These are phyloP conservation scores for Pseudocercospora cruenta DNA, from an alignment of 2,329 filamentous ascomycete species.

Conservation along the genomic window DNA sequence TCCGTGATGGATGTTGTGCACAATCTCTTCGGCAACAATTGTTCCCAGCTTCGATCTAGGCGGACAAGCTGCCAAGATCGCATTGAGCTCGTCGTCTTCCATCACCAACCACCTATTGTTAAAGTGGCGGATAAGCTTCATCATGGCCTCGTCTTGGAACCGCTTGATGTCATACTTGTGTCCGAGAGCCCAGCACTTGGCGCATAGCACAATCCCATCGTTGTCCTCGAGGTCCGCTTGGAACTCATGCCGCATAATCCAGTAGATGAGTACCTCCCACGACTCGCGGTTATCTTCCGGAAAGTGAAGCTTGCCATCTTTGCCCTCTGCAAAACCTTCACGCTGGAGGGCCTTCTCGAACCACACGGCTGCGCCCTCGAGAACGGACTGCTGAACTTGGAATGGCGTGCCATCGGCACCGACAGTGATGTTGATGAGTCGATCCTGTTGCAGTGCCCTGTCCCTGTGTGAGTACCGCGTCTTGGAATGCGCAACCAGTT, in stretches of 20 bases:
- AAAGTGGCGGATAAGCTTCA: not conserved
- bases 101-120: too few relatives aligned
- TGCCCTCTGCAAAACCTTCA: constrained; percentile 1
- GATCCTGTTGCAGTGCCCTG: not conserved
- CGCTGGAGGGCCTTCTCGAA: not conserved
- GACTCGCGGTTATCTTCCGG: constrained; percentile 1
- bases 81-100: too few relatives aligned
- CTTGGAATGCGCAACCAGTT: too few relatives aligned
- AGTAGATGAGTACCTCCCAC: not conserved
- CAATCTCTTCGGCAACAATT: too few relatives aligned
- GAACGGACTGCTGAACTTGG: constrained; percentile 2
- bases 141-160: not conserved
- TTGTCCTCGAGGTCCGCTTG: too few relatives aligned
- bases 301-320: not conserved
- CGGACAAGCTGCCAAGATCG: too few relatives aligned
- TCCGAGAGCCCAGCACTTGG: not conserved
- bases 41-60: too few relatives aligned
- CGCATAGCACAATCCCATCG: too few relatives aligned
- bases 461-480: too few relatives aligned
- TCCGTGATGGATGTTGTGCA: too few relatives aligned
- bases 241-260: not conserved
- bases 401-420: not conserved
- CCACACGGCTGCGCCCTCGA: constrained; percentile 6
- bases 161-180: not conserved
- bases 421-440: constrained; percentile 13